Percentiles rank a stretch among this genome's conserved stretches.
Evolutionary conservation across 768 basidiomycete species (phyloP).

Genomic region (Sistotremastrum niveocremeum): DNA sequence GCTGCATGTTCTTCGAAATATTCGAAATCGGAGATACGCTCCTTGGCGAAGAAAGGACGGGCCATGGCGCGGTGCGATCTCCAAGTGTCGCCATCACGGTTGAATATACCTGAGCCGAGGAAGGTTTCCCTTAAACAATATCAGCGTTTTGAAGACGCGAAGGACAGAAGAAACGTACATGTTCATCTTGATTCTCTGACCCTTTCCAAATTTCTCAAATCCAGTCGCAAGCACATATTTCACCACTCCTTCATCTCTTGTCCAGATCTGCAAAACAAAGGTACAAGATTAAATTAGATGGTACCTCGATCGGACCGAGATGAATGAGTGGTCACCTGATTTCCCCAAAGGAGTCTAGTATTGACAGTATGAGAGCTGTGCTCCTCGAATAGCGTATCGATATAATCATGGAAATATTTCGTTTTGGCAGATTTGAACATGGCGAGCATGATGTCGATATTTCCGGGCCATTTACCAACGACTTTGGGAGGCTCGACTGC

Average conservation of each 20-base stretch:
- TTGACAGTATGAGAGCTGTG: conserved; percentile 62
- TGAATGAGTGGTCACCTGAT: conserved; percentile 30
- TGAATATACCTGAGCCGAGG: conserved; percentile 68
- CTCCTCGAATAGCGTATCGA: conserved; percentile 53
- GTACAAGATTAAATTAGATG: neutral
- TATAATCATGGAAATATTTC: conserved; percentile 49
- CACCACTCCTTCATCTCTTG: conserved; percentile 59
- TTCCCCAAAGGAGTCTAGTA: conserved; percentile 52
- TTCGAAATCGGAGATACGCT: conserved; percentile 56
- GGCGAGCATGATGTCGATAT: conserved; percentile 50
- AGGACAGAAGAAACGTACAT: conserved; percentile 28
- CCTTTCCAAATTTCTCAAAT: conserved; percentile 56
- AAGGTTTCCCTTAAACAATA: conserved; percentile 28
- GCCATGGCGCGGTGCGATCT: conserved; percentile 49
- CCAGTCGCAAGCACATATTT: conserved; percentile 55
- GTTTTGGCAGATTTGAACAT: conserved; percentile 43
- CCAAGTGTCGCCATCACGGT: conserved; percentile 47
- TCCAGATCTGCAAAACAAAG: conserved; percentile 37
- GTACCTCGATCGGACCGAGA: neutral
- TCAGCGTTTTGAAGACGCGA: conserved; percentile 8
- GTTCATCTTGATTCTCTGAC: conserved; percentile 47
- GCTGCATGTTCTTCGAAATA: conserved; percentile 44
- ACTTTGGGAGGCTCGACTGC: conserved; percentile 43
- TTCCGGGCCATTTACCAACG: conserved; percentile 65
- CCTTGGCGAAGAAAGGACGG: conserved; percentile 64